Conservation (phyloP, 192 early-diverging fungal species). For the Backusella mclennaniae region DNA sequence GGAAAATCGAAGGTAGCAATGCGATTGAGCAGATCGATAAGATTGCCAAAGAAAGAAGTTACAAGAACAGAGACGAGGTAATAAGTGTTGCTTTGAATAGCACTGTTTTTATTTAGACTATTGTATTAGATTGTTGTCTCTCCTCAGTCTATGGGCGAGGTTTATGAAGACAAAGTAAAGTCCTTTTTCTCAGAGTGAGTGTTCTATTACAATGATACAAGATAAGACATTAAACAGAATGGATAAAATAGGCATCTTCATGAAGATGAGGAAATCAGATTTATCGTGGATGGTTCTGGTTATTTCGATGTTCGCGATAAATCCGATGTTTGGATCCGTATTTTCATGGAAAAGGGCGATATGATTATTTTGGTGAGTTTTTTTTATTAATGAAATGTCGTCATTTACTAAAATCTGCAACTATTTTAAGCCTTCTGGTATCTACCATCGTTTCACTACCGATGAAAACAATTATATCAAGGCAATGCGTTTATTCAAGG, state of each 20-base stretch:
- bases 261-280: conserved; percentile 98
- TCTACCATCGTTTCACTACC: conserved; percentile 95
- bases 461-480: conserved; percentile 85
- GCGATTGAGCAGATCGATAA: conserved; percentile 60
- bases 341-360: conserved; percentile 69
- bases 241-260: conserved; percentile 70
- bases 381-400: too few species aligned
- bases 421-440: conserved; percentile 69
- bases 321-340: conserved; percentile 81
- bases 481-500: conserved; percentile 83
- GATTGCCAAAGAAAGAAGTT: conserved; percentile 71
- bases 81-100: not conserved
- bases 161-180: conserved; percentile 93
- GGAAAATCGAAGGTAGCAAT: conserved; percentile 53
- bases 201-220: not conserved
- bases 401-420: not conserved
- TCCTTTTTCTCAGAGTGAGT: conserved; percentile 85
- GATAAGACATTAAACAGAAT: not conserved
- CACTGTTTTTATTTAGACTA: not conserved
- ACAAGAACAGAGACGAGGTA: conserved; percentile 89
- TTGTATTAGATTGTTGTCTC: conserved; percentile 72
- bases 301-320: conserved; percentile 84
- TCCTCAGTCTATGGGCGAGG: conserved; percentile 69
- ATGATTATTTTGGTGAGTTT: conserved; percentile 76
- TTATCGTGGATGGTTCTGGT: conserved; percentile 85